Base-by-base conservation (phyloP, 2,329 filamentous ascomycete species). In the Xylaria polymorpha region DNA sequence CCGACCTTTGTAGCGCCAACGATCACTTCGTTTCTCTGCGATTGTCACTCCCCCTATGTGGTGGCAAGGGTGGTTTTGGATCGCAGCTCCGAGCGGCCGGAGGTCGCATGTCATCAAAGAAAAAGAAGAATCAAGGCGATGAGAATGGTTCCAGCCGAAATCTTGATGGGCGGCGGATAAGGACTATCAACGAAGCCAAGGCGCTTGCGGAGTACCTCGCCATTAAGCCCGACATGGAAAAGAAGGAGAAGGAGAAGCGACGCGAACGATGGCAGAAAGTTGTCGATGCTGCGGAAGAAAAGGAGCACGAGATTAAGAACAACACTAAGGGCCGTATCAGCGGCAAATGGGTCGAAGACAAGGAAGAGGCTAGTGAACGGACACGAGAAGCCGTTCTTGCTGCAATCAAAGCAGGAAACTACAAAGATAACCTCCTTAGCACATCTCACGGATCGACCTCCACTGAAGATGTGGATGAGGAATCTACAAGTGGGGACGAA, bases 41-140 rank as follows among this genome's bases (percentile, higher is more conserved):
- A 63, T 88, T 99, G 37, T 91, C 90, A 7, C 85, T 91, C 1
- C 92, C 92, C 6, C 83, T 98, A 46, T 92, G 91, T 74, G 96
- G 97, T 83, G 97, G 97, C 79, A 99, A 99, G 79, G 96, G 96
- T 81, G 96, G 96, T 77, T 99, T 99, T 79, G 96, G 96, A 63
- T 98, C 95, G 1, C 97, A 99, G 80, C 90, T 99, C 44, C 93
- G 97, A 78, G 96, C 97, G 0, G 96, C 96, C 3, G 96, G 97
- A 78, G 96, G 97, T 48, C 95, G 97, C 83, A 99, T 99, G 96
- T 97, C 94, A 2, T 95, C 93, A n/a, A 88, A 88, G 76, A 97
- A 97, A 84, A 96, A 95, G 85, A 91, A 91, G 77, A 91, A 91
- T 65, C 89, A 92, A 75, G 91, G 89, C 62, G 94, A 97, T 44